Percentiles rank a stretch among this genome's conserved stretches.
phyloP scores from a whole-genome alignment of 306 rosid species.

The Quercus agrifolia region DNA sequence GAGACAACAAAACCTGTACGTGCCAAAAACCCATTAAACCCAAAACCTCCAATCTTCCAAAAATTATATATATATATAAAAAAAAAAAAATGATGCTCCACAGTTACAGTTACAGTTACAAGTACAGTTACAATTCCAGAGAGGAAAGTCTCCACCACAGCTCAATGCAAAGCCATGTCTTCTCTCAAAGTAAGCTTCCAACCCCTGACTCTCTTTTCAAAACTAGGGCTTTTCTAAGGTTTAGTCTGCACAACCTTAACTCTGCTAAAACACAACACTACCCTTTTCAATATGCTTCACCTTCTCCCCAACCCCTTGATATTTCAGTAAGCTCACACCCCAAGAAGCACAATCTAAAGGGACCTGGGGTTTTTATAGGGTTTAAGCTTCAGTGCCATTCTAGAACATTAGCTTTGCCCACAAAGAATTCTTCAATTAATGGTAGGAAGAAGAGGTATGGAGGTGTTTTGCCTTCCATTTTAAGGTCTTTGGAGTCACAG shows the following conservation, averaged over 20 bases:
- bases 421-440: constrained; percentile 21
- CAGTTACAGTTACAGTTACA: constrained; percentile 18
- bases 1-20: neutral
- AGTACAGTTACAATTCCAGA: constrained; percentile 10
- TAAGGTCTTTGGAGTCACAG: constrained; percentile 39
- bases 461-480: constrained; percentile 48
- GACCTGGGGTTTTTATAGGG: constrained; percentile 32
- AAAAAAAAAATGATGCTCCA: constrained; percentile 27
- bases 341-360: constrained; percentile 12
- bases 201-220: constrained; percentile 11
- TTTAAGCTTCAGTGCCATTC: constrained; percentile 45
- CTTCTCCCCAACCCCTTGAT: neutral
- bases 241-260: constrained; percentile 6
- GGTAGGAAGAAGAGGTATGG: constrained; percentile 41
- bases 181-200: constrained; percentile 23
- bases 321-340: constrained; percentile 12
- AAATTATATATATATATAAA: no score
- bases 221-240: constrained; percentile 29
- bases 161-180: constrained; percentile 17
- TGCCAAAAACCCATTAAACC: neutral
- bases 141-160: constrained; percentile 34
- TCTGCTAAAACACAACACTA: constrained; percentile 7
- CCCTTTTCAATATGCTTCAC: constrained; percentile 9
- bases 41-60: neutral
- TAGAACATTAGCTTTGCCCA: constrained; percentile 30